Base-by-base conservation (phyloP, 345 rosid species). In the Mallotus nudiflorus region DNA sequence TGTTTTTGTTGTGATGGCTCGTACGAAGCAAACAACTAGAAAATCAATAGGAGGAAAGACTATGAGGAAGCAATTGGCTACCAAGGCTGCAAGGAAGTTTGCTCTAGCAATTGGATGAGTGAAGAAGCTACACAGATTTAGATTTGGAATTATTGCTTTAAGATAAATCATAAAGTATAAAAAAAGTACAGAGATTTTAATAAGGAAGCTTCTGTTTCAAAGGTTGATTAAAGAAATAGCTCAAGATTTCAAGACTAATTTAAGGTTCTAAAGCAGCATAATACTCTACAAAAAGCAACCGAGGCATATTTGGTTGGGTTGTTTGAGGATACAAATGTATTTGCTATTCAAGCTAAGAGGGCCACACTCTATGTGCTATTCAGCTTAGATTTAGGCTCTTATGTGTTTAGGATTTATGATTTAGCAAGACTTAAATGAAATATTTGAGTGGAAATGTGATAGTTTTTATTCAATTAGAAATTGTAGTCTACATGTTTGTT, bases 11-110 rank as follows among this genome's bases (percentile, higher is more conserved):
- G 4, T 15, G 27, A 69, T 72, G 75, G 75, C 75, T 53, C 69
- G 75, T 15, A 72, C 75, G 1, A 72, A 72, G 45, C 75, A 71
- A 63, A 72, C 75, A 5, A 69, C 75, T 1, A 24, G 69, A 22
- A 72, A 72, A 20, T 72, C 75, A 28, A 72, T 64, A 11, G 69
- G 75, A 7, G 75, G 75, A 4, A 72, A 72, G 69, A 69, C 75
- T 4, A 69, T 69, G 3, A 71, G 75, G 75, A 71, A 71, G 69
- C 75, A 71, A 46, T 62, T 71, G 19, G 74, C 74, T 6, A 71
- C 74, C 0, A 71, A 71, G 74, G 74, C 74, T 2, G 74, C 74
- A 6, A 51, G 74, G n/a, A 71, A 71, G 24, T 71, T 68, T 2
- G 74, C 74, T 18, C 74, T 68, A 16, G 74, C 74, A 0, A 71